Base-by-base conservation (phyloP, 306 rosid genomes). In the Pueraria montana region DNA sequence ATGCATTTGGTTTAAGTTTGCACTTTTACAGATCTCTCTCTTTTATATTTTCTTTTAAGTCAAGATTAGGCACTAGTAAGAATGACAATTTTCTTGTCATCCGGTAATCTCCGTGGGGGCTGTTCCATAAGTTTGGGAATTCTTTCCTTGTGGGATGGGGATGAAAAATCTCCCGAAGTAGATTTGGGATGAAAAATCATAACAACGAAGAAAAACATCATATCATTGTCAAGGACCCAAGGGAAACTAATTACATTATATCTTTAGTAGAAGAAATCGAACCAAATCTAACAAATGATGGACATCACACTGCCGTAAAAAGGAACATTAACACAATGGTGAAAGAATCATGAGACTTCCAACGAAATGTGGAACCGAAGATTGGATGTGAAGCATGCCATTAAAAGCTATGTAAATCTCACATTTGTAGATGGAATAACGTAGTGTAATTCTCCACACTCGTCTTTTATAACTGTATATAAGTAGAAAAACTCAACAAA, bases 401-500 rank as follows among this genome's bases (percentile, higher is more conserved):
- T 11, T 24, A 11, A 32, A 63, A 6, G 23, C 40, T 26, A 32
- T 30, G 69, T 16, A 34, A 34, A 34, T 8, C 62, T 72, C 63
- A 11, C 27, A 72, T 24, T 48, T 71, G 10, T 11, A 16, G 77
- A 52, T 32, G n/a, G 63, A 20, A 72, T 72, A 17, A 63, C 30
- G 21, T 30, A 63, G 49, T 8, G 20, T 53, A 38, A 34, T 74
- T 34, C 75, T 69, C 75, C 18, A 21, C 32, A 52, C 34, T 55
- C 49, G 77, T 63, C 24, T 4, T 16, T 40, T 21, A 58, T 13
- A 32, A 30, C 20, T 14, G 32, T 8, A 16, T 20, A 46, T 40
- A 45, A 32, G 53, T 16, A 30, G 56, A 72, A 18, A 26, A 69
- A 50, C 48, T 77, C 23, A 43, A 52, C 40, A 77, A 62, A 71